These are phyloP conservation scores for Xylaria castorea DNA, from an alignment of 495 filamentous ascomycete genomes.

Conservation along the genomic window DNA sequence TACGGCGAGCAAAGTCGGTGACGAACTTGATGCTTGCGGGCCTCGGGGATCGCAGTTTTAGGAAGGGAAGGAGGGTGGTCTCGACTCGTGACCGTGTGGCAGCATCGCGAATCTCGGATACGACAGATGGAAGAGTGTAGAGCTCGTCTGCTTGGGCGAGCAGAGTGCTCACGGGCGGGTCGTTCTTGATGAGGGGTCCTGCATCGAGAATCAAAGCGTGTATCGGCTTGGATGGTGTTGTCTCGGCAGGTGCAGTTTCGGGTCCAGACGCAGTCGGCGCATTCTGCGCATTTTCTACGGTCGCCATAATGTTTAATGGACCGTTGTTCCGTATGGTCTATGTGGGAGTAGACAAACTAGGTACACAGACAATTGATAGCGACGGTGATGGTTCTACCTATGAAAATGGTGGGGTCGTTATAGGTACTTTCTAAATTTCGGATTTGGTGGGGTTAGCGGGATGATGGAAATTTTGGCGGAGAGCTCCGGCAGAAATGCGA, in stretches of 20 bases:
- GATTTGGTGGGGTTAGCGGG: constrained; percentile 33
- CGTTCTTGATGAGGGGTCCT: constrained; percentile 89
- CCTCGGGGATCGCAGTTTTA: constrained; percentile 74
- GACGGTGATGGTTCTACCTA: background rate
- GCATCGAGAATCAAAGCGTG: constrained; percentile 89
- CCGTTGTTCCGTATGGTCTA: background rate
- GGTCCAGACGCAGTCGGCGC: constrained; percentile 9
- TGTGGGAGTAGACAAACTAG: background rate
- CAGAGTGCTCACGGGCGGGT: constrained; percentile 78
- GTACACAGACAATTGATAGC: background rate
- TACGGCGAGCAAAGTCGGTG: constrained; percentile 85
- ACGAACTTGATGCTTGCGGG: constrained; percentile 78
- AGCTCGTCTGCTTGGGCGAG: constrained; percentile 76
- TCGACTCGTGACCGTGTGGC: constrained; percentile 80
- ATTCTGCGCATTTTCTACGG: constrained; percentile 26
- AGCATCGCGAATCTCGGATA: constrained; percentile 89
- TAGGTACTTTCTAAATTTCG: constrained; percentile 31
- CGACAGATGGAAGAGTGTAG: constrained; percentile 84
- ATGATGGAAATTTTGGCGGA: constrained; percentile 38
- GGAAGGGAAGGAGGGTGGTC: constrained; percentile 81
- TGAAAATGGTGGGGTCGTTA: constrained; percentile 33
- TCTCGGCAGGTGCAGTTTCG: constrained; percentile 20
- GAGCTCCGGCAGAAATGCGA: constrained; percentile 28
- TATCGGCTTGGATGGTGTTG: constrained; percentile 62
- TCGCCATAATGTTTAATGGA: constrained; percentile 28